phyloP scores from a whole-genome alignment of 2,329 filamentous ascomycete species.

The Saccharata proteae region DNA sequence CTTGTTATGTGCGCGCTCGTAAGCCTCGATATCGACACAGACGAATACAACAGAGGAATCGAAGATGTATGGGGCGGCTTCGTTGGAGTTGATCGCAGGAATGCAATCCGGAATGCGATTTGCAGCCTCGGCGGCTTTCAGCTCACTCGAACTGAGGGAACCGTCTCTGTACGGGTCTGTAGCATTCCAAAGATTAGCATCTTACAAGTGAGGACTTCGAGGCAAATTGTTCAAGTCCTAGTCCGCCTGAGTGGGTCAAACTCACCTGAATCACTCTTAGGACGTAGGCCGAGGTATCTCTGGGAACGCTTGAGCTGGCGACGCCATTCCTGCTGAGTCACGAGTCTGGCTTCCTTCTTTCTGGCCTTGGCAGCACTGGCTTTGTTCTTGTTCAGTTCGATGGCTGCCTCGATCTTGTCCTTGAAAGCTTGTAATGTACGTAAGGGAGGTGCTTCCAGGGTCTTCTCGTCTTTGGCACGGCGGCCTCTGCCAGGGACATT shows the following conservation, averaged over 20 bases:
- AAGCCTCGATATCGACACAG: constrained; percentile 71
- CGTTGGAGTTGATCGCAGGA: constrained; percentile 31
- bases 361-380: constrained; percentile 37
- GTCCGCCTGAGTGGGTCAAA: not conserved
- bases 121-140: constrained; percentile 1
- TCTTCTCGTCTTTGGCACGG: constrained; percentile 13
- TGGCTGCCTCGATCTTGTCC: constrained; percentile 40
- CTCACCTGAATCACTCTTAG: constrained; percentile 12
- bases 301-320: constrained; percentile 52
- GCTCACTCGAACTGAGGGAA: constrained; percentile 6
- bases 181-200: constrained; percentile 2
- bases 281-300: constrained; percentile 58
- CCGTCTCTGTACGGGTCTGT: constrained; percentile 4
- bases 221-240: too few relatives aligned
- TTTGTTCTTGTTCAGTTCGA: constrained; percentile 39
- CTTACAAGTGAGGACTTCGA: not conserved
- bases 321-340: constrained; percentile 40
- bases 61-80: constrained; percentile 34
- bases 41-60: constrained; percentile 56
- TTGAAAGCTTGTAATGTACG: constrained; percentile 37
- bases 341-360: constrained; percentile 36
- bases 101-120: too few relatives aligned
- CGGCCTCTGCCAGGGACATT: constrained; percentile 13
- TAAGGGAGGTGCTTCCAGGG: constrained; percentile 19
- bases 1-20: constrained; percentile 51